Evolutionary conservation across 305 asterid species (phyloP), one percentile per base, ranked within the genome.

Genomic region (Lippia alba): DNA sequence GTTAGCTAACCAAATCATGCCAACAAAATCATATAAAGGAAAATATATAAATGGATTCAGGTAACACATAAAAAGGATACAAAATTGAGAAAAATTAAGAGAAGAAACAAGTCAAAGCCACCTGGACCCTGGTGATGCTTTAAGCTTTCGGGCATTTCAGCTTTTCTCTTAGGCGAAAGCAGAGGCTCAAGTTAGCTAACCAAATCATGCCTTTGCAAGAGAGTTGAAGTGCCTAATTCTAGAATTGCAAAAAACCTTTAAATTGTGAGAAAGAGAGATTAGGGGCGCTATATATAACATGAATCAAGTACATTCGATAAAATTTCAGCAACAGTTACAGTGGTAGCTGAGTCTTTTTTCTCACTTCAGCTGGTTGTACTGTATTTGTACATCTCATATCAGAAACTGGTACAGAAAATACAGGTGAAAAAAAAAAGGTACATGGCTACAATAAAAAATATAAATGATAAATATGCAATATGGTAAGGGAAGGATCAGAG

Each of bases 331-430:
- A 64, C 60, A 50, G 55, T 40, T 64, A 71, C 65, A 67, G 55
- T 54, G 72, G 76, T 66, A 75, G 54, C 66, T 63, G 75, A 82
- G 63, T 44, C 48, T 54, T 33, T 74, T 63, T 59, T 70, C 63
- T 67, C 55, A 57, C 57, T 74, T 49, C 34, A 40, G 68, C 76
- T 44, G 55, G 67, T 73, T 70, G 66, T 49, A 51, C 69, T 57
- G 12, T 34, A 76, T 24, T 60, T 74, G 63, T 78, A 80, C 89
- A 79, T 67, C 83, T 77, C 85, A 72, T 30, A 77, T 54, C 51
- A 70, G 74, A 79, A 66, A 70, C 73, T 53, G 69, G 60, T 63
- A 39, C 5, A 60, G 72, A 73, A 40, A 73, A 51, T 70, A 71
- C 79, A 82, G 79, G 76, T 56, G 71, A 72, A 63, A 24, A 44